A percentile compares a stretch with the other conserved stretches of the same genome.
phyloP scores from a whole-genome alignment of 2,329 filamentous ascomycete species.

The Rachicladosporium sp. region DNA sequence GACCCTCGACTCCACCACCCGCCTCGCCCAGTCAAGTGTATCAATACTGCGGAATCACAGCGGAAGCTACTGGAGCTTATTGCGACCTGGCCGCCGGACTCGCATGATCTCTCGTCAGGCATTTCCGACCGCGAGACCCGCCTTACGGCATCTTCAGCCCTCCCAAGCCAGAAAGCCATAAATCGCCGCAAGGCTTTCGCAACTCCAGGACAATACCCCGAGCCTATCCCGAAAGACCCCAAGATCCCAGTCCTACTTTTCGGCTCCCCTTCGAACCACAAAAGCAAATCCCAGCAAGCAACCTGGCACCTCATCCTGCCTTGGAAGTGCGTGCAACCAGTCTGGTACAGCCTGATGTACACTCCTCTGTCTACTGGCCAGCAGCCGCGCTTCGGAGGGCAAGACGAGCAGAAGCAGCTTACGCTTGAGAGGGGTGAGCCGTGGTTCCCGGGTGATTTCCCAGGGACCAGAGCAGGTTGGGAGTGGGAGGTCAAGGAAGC shows the following conservation, averaged over 20 bases:
- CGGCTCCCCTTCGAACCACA: constrained; percentile 22
- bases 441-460: constrained; percentile 80
- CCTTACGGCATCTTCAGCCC: constrained; percentile 50
- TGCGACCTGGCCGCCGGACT: constrained; percentile 56
- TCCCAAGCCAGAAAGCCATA: constrained; percentile 66
- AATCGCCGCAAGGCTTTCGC: constrained; percentile 60
- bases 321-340: constrained; percentile 73
- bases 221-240: constrained; percentile 50
- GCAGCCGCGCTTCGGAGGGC: constrained; percentile 69
- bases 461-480: constrained; percentile 66
- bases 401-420: constrained; percentile 68
- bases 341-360: constrained; percentile 81
- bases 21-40: constrained; percentile 40
- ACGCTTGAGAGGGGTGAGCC: constrained; percentile 65
- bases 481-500: constrained; percentile 63
- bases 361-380: constrained; percentile 67
- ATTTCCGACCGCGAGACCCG: constrained; percentile 60
- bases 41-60: constrained; percentile 14
- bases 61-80: constrained; percentile 45
- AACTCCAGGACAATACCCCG: constrained; percentile 50
- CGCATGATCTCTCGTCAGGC: constrained; percentile 20
- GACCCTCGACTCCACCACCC: constrained; percentile 77
- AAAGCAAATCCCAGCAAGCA: constrained; percentile 43
- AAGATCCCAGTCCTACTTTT: constrained; percentile 66
- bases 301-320: constrained; percentile 77